Base-by-base conservation (phyloP, 257 asterid species). In the Nicotiana benthamiana region DNA sequence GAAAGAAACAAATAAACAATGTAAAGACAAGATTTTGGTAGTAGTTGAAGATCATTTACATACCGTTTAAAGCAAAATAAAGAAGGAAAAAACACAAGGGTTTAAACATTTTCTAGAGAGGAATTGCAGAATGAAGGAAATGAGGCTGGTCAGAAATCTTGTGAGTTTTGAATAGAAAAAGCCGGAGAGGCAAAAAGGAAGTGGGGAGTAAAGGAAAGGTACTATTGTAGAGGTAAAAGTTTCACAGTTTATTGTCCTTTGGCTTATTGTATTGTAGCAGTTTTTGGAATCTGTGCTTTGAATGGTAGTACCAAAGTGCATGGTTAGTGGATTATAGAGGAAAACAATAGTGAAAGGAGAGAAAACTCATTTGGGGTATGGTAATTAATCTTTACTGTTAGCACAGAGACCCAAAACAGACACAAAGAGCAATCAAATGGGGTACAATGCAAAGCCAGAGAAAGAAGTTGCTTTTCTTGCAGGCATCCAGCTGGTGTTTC, bases 31-130 rank as follows among this genome's bases (percentile, higher is more conserved):
- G 59, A 79, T 26, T 43, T 17, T 11, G 52, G 10, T 24, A 27
- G 34, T 40, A 36, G 52, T 46, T 46, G 52, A 10, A 46, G 54
- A 26, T 27, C 10, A 36, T 8, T 36, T 0, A 57, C 60, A 28
- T 79, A 79, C 82, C 76, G 48, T 64, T 64, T 34, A 26, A 9
- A 64, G 65, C 65, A 48, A 79, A 17, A n/a, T 64, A 70, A 27
- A 51, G 65, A 79, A 79, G 36, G 77, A 48, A 79, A 4, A 64
- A 46, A 10, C 54, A 79, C 46, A 28, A 64, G 8, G 30, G 65
- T 6, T 6, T 79, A 4, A 46, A 46, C 82, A 79, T 75, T 79
- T 79, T 28, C 17, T 48, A 34, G 6, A 62, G 61, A 46, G 62
- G 51, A 12, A 51, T 20, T 22, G 32, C 15, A 40, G 56, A 27